Percentiles rank a stretch among this genome's conserved stretches.
These are phyloP conservation scores for Emmonsiellopsis sp. DNA, from an alignment of 2,329 filamentous ascomycete genomes.

Conservation along the genomic window DNA sequence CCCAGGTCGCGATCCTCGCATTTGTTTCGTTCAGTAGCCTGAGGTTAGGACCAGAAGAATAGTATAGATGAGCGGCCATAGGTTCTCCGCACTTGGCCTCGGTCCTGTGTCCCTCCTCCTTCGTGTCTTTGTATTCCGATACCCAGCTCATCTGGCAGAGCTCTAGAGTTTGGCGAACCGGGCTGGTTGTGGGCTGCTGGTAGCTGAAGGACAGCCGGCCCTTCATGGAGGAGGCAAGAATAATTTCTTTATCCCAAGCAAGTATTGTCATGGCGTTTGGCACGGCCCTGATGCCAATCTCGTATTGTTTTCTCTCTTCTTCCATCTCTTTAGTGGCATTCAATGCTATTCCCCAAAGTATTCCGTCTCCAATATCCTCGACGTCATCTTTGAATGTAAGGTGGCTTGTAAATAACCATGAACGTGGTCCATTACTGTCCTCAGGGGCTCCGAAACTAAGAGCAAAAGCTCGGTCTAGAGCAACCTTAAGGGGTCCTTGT, in stretches of 20 bases:
- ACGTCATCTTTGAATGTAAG: neutral
- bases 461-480: neutral
- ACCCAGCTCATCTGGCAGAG: neutral
- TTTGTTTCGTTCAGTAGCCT: neutral
- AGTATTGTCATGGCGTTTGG: slow-evolving; percentile 6
- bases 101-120: neutral
- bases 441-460: neutral
- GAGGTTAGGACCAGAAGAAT: too few species aligned
- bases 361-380: neutral
- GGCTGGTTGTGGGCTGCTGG: too few species aligned
- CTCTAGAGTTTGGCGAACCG: too few species aligned
- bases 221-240: slow-evolving; percentile 5
- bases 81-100: neutral
- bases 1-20: neutral
- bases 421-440: neutral
- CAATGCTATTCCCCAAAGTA: slow-evolving; percentile 9
- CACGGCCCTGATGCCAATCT: neutral
- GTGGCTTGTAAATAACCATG: neutral
- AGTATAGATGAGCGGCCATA: neutral
- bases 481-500: neutral
- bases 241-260: slow-evolving; percentile 6
- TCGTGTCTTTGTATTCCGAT: too few species aligned
- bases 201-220: neutral
- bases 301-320: neutral
- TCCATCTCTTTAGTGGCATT: slow-evolving; percentile 6